phyloP scores from a whole-genome alignment of 495 filamentous ascomycete genomes.

The Neurospora sp. region DNA sequence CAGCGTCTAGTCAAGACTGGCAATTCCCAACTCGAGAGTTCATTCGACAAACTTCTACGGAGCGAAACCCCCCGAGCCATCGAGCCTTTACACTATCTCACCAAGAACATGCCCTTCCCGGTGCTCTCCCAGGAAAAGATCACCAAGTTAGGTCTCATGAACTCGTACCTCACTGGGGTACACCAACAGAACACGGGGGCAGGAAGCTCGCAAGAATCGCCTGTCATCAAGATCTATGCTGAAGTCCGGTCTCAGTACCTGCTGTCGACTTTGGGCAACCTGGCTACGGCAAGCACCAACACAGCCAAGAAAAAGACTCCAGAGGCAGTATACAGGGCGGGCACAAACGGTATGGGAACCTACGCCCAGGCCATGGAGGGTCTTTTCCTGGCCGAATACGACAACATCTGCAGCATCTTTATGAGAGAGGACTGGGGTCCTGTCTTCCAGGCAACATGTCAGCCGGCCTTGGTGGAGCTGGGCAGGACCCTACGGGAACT shows the following conservation, averaged over 20 bases:
- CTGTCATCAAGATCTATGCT: conserved; percentile 62
- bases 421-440: conserved; percentile 70
- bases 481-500: conserved; percentile 79
- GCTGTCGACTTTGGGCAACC: conserved; percentile 63
- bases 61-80: conserved; percentile 59
- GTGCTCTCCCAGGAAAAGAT: conserved; percentile 40
- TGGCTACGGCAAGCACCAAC: conserved; percentile 78
- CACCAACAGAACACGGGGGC: conserved; percentile 18
- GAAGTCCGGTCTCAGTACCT: conserved; percentile 82
- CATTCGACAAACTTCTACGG: conserved; percentile 64
- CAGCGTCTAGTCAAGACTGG: conserved; percentile 66
- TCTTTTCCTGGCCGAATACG: conserved; percentile 78
- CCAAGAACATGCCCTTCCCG: conserved; percentile 58
- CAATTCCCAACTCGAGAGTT: conserved; percentile 67
- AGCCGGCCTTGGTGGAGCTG: conserved; percentile 66
- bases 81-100: conserved; percentile 86
- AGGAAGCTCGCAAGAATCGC: conserved; percentile 50
- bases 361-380: conserved; percentile 83
- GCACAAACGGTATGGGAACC: conserved; percentile 85
- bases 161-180: conserved; percentile 32
- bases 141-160: conserved; percentile 39
- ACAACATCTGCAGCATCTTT: conserved; percentile 77
- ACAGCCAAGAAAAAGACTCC: conserved; percentile 72
- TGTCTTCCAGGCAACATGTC: conserved; percentile 67
- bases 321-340: conserved; percentile 75